These are phyloP conservation scores for Verticillium dahliae DNA, from an alignment of 2,329 filamentous ascomycete species.

Conservation along the genomic window DNA sequence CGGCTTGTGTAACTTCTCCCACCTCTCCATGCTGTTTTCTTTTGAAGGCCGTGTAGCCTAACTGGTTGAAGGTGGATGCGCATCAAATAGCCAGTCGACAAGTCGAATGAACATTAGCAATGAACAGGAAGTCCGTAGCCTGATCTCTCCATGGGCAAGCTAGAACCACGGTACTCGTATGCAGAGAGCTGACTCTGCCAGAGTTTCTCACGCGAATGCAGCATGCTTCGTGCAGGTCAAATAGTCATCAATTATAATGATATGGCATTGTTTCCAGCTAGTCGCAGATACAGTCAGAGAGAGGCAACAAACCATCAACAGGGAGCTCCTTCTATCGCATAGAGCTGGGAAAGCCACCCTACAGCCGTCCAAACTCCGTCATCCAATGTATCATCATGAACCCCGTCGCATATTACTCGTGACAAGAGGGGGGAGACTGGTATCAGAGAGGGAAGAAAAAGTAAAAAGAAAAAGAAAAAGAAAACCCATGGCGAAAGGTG, in stretches of 20 bases:
- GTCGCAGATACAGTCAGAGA: background rate
- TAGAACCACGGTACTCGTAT: too few relatives aligned
- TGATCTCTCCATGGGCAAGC: too few relatives aligned
- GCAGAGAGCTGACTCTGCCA: too few relatives aligned
- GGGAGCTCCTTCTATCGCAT: background rate
- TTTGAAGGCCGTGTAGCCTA: too few relatives aligned
- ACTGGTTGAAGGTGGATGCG: too few relatives aligned
- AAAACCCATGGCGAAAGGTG: background rate
- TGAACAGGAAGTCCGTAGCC: too few relatives aligned
- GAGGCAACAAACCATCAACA: background rate
- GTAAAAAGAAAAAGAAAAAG: background rate
- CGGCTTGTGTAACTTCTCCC: conserved; percentile 30
- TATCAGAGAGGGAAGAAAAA: background rate
- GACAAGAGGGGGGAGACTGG: background rate
- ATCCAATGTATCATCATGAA: background rate
- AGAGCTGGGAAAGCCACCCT: background rate
- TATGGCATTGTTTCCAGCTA: background rate
- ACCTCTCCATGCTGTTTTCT: background rate
- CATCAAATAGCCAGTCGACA: too few relatives aligned
- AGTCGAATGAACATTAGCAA: too few relatives aligned
- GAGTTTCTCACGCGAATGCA: too few relatives aligned
- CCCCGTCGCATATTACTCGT: background rate
- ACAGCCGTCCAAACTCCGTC: background rate
- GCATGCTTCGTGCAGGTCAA: too few relatives aligned
- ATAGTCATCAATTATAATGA: background rate